Base-by-base conservation (phyloP, 495 filamentous ascomycete genomes). In the Penicillium antarcticum region DNA sequence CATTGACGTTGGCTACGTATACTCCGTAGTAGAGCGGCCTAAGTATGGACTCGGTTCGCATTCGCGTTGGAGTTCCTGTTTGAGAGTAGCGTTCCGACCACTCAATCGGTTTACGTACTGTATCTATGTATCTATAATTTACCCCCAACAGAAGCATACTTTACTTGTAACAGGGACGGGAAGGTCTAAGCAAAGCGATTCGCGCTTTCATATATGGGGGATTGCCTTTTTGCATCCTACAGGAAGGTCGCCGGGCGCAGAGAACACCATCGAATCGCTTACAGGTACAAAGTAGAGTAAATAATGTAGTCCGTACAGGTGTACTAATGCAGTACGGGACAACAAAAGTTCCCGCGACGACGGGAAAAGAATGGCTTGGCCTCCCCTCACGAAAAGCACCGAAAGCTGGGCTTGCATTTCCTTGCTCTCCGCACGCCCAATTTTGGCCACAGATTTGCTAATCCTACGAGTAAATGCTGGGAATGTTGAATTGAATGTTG, bases 281-380 rank as follows among this genome's bases (percentile, higher is more conserved):
- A 12, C 17, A n/a, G 19, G 17, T 32, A 19, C 31, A 45, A 9
- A 29, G 8, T 43, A 23, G 41, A 31, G 26, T 41, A 32, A 33
- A 17, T 4, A 24, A 24, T 21, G 34, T 40, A 48, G 5, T 29
- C 44, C 34, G 5, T 29, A 32, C 34, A 33, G 10, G 19, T 41
- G 42, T 23, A 18, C 32, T 29, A 29, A 47, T 36, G 19, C 17
- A 13, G 26, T 29, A 29, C 5, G 26, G 26, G 26, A 29, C 26
- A 29, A 7, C 48, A 51, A 44, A 42, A 51, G 31, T 51, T 51
- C 48, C 48, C 48, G 48, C 40, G 40, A 14, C 42, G 40, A 21
- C 48, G 32, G 39, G 23, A 37, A 31, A 10, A 17, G 19, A 44
- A n/a, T 11, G 18, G 13, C 39, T 51, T 51, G 48, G 48, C 48